A percentile compares a stretch with the other conserved stretches of the same genome.
These are phyloP conservation scores for Begonia fuchsioides DNA, from an alignment of 306 rosid species.

Conservation along the genomic window DNA sequence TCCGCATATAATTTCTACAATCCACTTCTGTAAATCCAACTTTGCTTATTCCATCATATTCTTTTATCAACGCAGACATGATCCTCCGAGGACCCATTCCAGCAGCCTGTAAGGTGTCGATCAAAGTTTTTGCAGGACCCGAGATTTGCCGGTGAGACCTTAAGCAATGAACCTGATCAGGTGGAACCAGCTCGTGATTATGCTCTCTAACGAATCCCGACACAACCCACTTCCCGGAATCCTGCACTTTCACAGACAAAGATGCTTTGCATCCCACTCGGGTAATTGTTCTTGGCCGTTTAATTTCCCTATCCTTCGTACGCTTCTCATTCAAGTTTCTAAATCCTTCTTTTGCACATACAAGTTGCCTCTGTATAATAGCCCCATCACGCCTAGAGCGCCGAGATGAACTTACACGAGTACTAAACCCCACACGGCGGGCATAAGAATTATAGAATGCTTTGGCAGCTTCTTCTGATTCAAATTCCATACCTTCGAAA, in stretches of 20 bases:
- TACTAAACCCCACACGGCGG: slow-evolving; percentile 95
- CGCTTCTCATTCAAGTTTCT: slow-evolving; percentile 95
- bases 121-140: slow-evolving; percentile 88
- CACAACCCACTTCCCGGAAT: slow-evolving; percentile 95
- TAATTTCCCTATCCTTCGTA: slow-evolving; percentile 94
- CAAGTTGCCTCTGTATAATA: slow-evolving; percentile 90
- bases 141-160: slow-evolving; percentile 96
- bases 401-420: slow-evolving; percentile 95
- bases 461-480: slow-evolving; percentile 98
- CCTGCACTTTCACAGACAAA: slow-evolving; percentile 92
- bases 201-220: slow-evolving; percentile 89
- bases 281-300: slow-evolving; percentile 80
- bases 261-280: slow-evolving; percentile 98
- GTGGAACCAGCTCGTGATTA: slow-evolving; percentile 89
- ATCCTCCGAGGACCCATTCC: slow-evolving; percentile 98
- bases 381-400: slow-evolving; percentile 98
- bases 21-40: slow-evolving; percentile 98
- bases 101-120: slow-evolving; percentile 96
- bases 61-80: slow-evolving; percentile 92
- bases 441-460: slow-evolving; percentile 96
- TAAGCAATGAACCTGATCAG: slow-evolving; percentile 92
- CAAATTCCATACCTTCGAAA: slow-evolving; percentile 88
- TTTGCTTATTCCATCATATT: slow-evolving; percentile 91
- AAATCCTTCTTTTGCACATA: slow-evolving; percentile 95
- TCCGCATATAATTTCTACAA: slow-evolving; percentile 97